These are phyloP conservation scores for Colletotrichum aenigma DNA, from an alignment of 2,329 filamentous ascomycete species.

Conservation along the genomic window DNA sequence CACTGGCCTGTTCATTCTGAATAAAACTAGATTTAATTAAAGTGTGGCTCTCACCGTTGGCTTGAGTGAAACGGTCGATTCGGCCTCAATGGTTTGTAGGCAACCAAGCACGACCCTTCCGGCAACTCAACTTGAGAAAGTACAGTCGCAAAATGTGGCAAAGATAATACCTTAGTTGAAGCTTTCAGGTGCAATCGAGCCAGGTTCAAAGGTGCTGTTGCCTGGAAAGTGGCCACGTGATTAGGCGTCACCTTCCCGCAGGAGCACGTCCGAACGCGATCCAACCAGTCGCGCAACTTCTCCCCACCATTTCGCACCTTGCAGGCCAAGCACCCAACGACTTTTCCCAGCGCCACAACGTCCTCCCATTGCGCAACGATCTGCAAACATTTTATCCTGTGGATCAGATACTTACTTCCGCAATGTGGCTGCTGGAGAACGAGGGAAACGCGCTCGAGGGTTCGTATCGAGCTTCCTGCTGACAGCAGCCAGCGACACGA, in stretches of 20 bases:
- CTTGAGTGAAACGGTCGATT: background rate
- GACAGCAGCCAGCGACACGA: background rate
- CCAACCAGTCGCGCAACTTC: slow-evolving; percentile 7
- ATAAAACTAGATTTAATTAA: background rate
- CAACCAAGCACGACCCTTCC: background rate
- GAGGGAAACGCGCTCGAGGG: slow-evolving; percentile 57
- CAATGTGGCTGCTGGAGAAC: slow-evolving; percentile 72
- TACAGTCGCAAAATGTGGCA: background rate
- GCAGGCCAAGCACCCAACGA: background rate
- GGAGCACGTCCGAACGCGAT: background rate
- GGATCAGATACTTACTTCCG: background rate
- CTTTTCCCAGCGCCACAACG: background rate
- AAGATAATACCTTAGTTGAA: background rate
- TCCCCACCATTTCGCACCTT: background rate
- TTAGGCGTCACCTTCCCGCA: slow-evolving; percentile 22
- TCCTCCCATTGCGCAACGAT: background rate
- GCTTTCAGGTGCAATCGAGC: background rate
- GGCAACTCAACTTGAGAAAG: background rate
- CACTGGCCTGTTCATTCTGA: background rate
- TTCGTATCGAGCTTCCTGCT: slow-evolving; percentile 20
- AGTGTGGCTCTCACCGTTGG: background rate
- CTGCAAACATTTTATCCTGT: background rate
- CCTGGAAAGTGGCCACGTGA: slow-evolving; percentile 23
- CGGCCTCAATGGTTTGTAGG: background rate
- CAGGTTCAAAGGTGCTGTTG: background rate